Base-by-base conservation (phyloP, 805 yeast species). In the Candida dajiaensis region DNA sequence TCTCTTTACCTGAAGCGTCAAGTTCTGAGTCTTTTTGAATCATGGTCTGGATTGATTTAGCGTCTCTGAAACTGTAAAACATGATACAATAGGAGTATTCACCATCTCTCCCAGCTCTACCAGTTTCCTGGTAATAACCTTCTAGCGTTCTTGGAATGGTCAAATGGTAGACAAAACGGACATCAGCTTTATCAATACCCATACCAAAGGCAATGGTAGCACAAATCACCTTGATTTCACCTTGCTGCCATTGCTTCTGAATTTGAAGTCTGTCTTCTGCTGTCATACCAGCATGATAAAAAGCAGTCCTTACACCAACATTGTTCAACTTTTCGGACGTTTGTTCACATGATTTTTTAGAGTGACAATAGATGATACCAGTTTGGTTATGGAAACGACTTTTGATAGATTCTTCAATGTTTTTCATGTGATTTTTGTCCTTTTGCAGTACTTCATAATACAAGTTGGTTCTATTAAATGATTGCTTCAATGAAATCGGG, bases 141-240 rank as follows among this genome's bases (percentile, higher is more conserved):
- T 94, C 99, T 52, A 94, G 70, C 44, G 89, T 87, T 57, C 97
- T 71, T 0, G 99, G 97, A 22, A 94, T 68, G 6, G 94, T 86
- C 52, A 84, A 73, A 67, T 94, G 99, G 38, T 88, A 80, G 4
- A 94, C 98, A 69, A 76, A 90, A 41, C 99, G 71, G 12, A 94
- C 99, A 65, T 94, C 95, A 0, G 97, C 86, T 63, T 94, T 94
- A 67, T 94, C 99, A 47, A 94, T 92, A 41, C 99, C 99, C 99
- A 94, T 94, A 23, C 99, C 99, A 73, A 94, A 94, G 0, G 99
- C 99, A 57, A 94, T 85, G 0, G 99, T 94, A 0, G 99, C 99
- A 69, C 97, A 92, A 13, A 94, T 89, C 1, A 90, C 84, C 59
- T 83, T 84, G 20, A 83, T 67, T 19, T 65, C 62, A 46, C 85